phyloP scores from a whole-genome alignment of 352 stramenopile species.

The Phytophthora foliorum region DNA sequence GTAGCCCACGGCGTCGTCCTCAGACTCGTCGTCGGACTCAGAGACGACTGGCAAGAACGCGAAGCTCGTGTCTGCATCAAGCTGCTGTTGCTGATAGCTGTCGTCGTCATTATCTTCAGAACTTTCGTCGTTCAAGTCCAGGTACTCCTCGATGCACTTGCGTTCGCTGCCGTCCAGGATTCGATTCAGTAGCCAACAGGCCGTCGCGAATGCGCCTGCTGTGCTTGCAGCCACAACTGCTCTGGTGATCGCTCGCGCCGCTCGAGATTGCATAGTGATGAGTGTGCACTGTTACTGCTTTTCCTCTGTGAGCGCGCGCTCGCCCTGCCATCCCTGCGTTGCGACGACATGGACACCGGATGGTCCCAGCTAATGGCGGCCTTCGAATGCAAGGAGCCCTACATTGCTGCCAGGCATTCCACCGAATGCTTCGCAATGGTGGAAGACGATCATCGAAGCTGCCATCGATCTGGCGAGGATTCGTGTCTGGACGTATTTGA shows the following conservation, averaged over 20 bases:
- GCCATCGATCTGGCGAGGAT: no score
- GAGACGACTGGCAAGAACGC: conserved; percentile 28
- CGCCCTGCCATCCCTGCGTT: conserved; percentile 4
- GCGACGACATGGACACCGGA: conserved; percentile 1
- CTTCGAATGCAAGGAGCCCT: conserved; percentile 6
- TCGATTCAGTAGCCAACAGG: conserved; percentile 37
- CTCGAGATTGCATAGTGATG: conserved; percentile 37
- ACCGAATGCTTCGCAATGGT: not conserved
- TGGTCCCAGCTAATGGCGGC: conserved; percentile 26
- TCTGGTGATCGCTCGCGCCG: conserved; percentile 22
- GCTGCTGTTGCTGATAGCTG: conserved; percentile 3
- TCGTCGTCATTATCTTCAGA: conserved; percentile 3
- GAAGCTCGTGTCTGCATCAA: conserved; percentile 22
- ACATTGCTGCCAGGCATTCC: conserved; percentile 20
- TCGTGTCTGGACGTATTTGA: conserved; percentile 18
- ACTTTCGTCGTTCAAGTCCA: not conserved
- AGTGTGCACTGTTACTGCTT: conserved; percentile 15
- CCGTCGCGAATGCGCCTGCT: conserved; percentile 26
- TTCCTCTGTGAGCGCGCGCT: conserved; percentile 24
- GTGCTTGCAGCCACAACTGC: conserved; percentile 33
- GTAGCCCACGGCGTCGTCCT: conserved; percentile 34
- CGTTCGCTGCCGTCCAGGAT: conserved; percentile 17
- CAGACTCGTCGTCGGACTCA: conserved; percentile 29
- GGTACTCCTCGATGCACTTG: conserved; percentile 14
- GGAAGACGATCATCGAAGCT: conserved; percentile 7